Evolutionary conservation across 2,329 filamentous ascomycete genomes (phyloP).

Genomic region (Dactylellina parvicollis): DNA sequence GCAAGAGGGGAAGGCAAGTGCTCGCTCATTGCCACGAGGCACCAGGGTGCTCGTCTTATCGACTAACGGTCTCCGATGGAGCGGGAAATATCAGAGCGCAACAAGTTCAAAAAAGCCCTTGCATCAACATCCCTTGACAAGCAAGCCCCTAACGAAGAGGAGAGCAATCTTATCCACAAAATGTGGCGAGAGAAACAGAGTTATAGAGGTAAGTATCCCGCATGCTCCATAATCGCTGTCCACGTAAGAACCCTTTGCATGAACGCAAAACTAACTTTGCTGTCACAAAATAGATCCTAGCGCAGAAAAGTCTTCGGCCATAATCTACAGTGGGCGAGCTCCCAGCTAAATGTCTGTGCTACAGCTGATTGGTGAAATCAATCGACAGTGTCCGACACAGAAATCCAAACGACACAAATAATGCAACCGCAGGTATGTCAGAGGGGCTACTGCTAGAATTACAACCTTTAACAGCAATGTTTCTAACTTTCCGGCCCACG

Average conservation of each 20-base stretch:
- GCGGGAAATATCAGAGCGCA: constrained; percentile 61
- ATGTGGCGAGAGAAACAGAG: constrained; percentile 76
- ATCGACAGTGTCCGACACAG: constrained; percentile 67
- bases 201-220: constrained; percentile 66
- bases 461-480: background rate
- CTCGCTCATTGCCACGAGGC: constrained; percentile 7
- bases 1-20: constrained; percentile 69
- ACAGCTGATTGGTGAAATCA: constrained; percentile 2
- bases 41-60: no score
- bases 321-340: constrained; percentile 63
- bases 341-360: constrained; percentile 1
- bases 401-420: constrained; percentile 73
- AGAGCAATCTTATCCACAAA: constrained; percentile 76
- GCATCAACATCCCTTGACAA: constrained; percentile 71
- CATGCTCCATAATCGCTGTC: background rate
- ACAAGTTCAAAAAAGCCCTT: constrained; percentile 72
- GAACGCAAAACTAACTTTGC: constrained; percentile 12
- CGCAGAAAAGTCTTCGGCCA: constrained; percentile 64
- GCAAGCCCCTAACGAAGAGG: constrained; percentile 75
- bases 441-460: background rate
- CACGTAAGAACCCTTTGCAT: constrained; percentile 23
- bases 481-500: background rate
- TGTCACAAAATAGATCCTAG: constrained; percentile 52
- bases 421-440: constrained; percentile 77
- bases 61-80: no score